phyloP scores from a whole-genome alignment of 2,329 filamentous ascomycete species.

The Hyphodiscus sp. region DNA sequence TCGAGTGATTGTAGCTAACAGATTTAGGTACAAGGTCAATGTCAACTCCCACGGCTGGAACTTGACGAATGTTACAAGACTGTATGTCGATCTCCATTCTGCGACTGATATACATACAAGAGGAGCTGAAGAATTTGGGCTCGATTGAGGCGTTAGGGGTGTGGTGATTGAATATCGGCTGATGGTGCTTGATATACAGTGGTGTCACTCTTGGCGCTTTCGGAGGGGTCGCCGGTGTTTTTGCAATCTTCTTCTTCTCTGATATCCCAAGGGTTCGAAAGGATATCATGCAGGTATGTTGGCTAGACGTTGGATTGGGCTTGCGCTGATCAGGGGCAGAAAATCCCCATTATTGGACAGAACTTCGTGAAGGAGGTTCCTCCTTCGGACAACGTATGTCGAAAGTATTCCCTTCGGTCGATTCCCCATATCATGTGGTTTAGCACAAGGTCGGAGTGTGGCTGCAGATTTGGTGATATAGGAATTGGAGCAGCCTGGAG shows the following conservation, averaged over 20 bases:
- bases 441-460: background rate
- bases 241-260: constrained; percentile 54
- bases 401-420: constrained; percentile 3
- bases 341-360: constrained; percentile 46
- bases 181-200: constrained; percentile 33
- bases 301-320: background rate
- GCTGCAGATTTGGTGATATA: background rate
- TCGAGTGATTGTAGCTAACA: background rate
- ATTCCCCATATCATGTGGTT: background rate
- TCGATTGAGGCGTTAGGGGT: background rate
- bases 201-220: constrained; percentile 47
- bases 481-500: too few relatives aligned
- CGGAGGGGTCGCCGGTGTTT: constrained; percentile 47
- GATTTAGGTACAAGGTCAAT: constrained; percentile 51
- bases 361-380: constrained; percentile 49
- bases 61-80: constrained; percentile 37
- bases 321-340: constrained; percentile 32
- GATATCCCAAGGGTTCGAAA: constrained; percentile 54
- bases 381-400: constrained; percentile 56
- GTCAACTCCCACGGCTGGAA: constrained; percentile 49
- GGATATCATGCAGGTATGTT: constrained; percentile 51
- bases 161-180: constrained; percentile 2
- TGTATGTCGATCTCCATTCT: constrained; percentile 36
- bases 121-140: background rate
- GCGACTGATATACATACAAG: background rate